Base-by-base conservation (phyloP, 768 basidiomycete genomes). In the Suillus alpinus region DNA sequence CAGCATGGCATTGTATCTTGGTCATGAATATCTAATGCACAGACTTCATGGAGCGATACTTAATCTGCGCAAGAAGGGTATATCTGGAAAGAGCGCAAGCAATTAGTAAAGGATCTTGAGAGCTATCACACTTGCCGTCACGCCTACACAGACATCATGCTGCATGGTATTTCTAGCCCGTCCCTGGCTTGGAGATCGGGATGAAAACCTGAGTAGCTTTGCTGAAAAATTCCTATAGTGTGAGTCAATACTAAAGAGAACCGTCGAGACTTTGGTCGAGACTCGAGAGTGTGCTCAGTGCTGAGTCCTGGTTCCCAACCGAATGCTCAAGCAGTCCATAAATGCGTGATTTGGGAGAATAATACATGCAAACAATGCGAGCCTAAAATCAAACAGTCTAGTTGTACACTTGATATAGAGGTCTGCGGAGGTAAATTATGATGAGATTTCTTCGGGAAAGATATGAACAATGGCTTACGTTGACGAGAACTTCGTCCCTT, bases 401-500 rank as follows among this genome's bases (percentile, higher is more conserved):
- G 76, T 95, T 95, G 77, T 95, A 95, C 76, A 94, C 93, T 80
- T 94, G 92, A 76, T 95, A 95, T 65, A 95, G 74, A 36, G 93
- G 93, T 62, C 91, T 93, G 69, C 26, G 63, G 53, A 66, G 63
- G 20, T 18, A 46, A 32, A 39, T n/a, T 36, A 2, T 34, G 39
- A 37, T 50, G 68, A 43, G 60, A 49, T 20, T 7, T 14, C 1
- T 18, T 14, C 46, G 13, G 40, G 23, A 23, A 39, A n/a, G 56
- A 20, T 59, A n/a, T 47, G 8, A 46, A 51, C 49, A 41, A n/a
- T 10, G 58, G 65, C 92, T 62, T 81, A 94, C 86, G 97, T 98
- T 83, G 88, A 91, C 2, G 95, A 97, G 79, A 98, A 99, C 78
- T 98, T 98, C 68, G 92, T 94, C 31, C 95, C 95, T 77, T 98